Evolutionary conservation across 139 green algal species (phyloP).

Genomic region (Picochlorum sp.): DNA sequence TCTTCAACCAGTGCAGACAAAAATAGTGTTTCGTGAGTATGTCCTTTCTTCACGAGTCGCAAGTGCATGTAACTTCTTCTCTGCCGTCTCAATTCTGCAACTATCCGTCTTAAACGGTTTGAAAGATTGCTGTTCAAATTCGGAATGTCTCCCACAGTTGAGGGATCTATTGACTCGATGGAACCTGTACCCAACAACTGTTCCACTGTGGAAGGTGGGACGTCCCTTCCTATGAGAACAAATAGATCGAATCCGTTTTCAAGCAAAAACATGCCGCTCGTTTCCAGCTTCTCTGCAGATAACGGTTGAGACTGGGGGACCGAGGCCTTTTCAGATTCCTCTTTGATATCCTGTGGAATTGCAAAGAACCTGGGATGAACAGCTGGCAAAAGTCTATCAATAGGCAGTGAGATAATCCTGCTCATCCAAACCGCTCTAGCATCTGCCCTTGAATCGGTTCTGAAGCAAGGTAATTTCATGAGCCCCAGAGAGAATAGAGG

Average conservation of each 20-base stretch:
- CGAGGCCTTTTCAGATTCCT: not conserved
- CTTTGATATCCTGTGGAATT: conserved; percentile 18
- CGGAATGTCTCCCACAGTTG: not conserved
- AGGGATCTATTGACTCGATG: conserved; percentile 9
- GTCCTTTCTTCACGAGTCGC: conserved; percentile 35
- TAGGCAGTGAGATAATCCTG: conserved; percentile 47
- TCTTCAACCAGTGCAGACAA: conserved; percentile 70
- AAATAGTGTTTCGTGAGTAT: conserved; percentile 49
- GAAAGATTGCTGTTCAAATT: not conserved
- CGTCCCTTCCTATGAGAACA: conserved; percentile 24
- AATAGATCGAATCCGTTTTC: conserved; percentile 63
- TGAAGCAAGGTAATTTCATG: conserved; percentile 60
- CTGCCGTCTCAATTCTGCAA: conserved; percentile 46
- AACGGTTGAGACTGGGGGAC: conserved; percentile 24
- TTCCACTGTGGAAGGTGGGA: conserved; percentile 12
- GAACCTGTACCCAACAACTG: conserved; percentile 51
- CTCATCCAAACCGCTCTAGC: conserved; percentile 25
- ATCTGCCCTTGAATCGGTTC: conserved; percentile 21
- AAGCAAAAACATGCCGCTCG: conserved; percentile 64
- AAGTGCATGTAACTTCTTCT: conserved; percentile 56
- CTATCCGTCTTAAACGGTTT: conserved; percentile 4
- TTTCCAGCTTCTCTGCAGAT: conserved; percentile 43
- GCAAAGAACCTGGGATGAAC: conserved; percentile 56
- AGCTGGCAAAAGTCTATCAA: conserved; percentile 32
- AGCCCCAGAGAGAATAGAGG: conserved; percentile 70